Base-by-base conservation (phyloP, 2,329 filamentous ascomycete species). In the Zymoseptoria pseudotritici region DNA sequence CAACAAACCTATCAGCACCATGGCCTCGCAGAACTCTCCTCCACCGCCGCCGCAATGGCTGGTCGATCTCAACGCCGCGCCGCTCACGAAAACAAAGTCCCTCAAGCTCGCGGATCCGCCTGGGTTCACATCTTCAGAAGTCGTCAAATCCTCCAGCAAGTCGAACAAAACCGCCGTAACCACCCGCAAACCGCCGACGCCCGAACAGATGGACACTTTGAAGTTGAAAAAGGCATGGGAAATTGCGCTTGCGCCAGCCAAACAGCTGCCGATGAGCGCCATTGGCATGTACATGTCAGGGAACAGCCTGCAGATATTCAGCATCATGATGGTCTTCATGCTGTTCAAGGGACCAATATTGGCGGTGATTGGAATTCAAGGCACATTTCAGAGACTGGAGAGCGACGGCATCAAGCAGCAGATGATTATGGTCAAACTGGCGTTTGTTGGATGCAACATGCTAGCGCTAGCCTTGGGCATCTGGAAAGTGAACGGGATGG, bases 261-360 rank as follows among this genome's bases (percentile, higher is more conserved):
- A 99, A 80, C 87, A 88, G 73, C 82, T 99, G 53, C 94, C 94
- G 60, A 99, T 99, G 94, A 97, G 95, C 59, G 92, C 88, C 64
- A 93, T 99, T 74, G 97, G 97, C 87, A 97, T 97, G 91, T 99
- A 99, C 83, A 99, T 99, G 94, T 95, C 93, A 31, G 94, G 94
- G 71, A 99, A 97, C 79, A 91, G 90, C 63, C 84, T 99, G 53
- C 94, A 99, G 75, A 97, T 99, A 67, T 99, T 99, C 80, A 95
- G 89, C 77, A 97, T 99, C 77, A 97, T 97, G 91, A 99, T 97
- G 92, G 93, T 97, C 19, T 92, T 93, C 71, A 97, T 97, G 89
- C 87, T 96, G 53, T 99, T 99, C 83, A 97, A 97, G 81, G 95
- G 90, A 67, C 94, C 94, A 9, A 83, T 99, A 62, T 85, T 90